Base-by-base conservation (phyloP, 2,329 filamentous ascomycete genomes). In the Nemania bipapillata region DNA sequence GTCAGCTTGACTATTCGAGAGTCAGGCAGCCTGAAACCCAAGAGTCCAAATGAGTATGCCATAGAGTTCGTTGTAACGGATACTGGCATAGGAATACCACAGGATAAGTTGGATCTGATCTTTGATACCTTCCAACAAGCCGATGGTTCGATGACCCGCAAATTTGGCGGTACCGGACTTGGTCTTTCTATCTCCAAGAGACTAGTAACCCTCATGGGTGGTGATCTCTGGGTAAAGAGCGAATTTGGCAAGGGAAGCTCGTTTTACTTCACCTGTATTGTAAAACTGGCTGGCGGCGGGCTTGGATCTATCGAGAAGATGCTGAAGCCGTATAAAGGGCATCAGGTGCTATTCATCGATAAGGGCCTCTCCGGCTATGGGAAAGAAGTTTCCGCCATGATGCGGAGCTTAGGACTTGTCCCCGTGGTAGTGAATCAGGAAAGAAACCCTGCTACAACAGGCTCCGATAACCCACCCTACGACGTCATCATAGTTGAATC, bases 91-190 rank as follows among this genome's bases (percentile, higher is more conserved):
- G 96, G 96, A 76, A 98, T 98, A 75, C 93, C 95, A 76, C 89
- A 92, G 72, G 94, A 98, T 82, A 98, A 98, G 83, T 87, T 98
- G 61, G 94, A 97, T 78, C 86, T 98, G 73, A 98, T 99, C 78
- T 98, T 99, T 81, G 96, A 98, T 82, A 98, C 95, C 0, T 98
- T 98, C 89, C 95, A 97, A 80, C 96, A 98, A 83, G 96, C 96
- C 22, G 96, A 98, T 79, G 95, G 95, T 42, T 97, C 94, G 37
- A 98, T 96, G 80, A 98, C 95, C 1, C 89, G 94, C 75, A 96
- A 96, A 79, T 98, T 98, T 79, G 95, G 95, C 75, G 95, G 95
- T 75, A 98, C 96, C 6, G 95, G 95, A 74, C 87, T 98, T 9
- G 95, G 95, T 73, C 83, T 98, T 28, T 97, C 95, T 17, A 98